Conservation (phyloP, 805 yeast genomes). For the Suhomyces canberraensis region DNA sequence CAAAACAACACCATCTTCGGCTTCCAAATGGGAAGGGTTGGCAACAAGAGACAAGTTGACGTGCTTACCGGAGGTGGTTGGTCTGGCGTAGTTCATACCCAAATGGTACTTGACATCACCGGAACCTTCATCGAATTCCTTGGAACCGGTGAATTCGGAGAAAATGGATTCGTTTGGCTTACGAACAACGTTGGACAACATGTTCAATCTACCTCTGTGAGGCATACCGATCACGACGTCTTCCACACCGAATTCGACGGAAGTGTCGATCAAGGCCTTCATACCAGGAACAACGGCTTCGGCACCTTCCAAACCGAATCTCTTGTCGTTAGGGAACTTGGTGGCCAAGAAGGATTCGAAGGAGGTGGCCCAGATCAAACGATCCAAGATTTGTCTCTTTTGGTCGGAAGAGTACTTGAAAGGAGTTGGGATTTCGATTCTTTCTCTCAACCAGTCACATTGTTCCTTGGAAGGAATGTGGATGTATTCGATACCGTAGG, state of each 20-base stretch:
- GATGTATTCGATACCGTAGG: constrained; percentile 92
- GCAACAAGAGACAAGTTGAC: constrained; percentile 96
- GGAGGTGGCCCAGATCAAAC: constrained; percentile 93
- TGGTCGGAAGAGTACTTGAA: constrained; percentile 80
- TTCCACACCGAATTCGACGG: constrained; percentile 90
- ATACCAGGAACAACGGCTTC: constrained; percentile 96
- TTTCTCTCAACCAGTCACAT: constrained; percentile 98
- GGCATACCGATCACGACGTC: constrained; percentile 99
- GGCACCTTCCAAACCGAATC: constrained; percentile 98
- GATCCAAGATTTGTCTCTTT: constrained; percentile 93
- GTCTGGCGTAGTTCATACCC: constrained; percentile 99
- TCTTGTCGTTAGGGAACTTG: constrained; percentile 96
- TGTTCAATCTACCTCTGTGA: constrained; percentile 97
- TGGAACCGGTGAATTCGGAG: constrained; percentile 91
- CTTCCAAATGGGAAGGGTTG: constrained; percentile 98
- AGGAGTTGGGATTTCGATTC: constrained; percentile 89
- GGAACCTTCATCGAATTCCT: constrained; percentile 90
- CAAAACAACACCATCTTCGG: constrained; percentile 97
- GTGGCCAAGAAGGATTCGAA: constrained; percentile 91
- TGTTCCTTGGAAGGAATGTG: constrained; percentile 94
- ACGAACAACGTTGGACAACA: constrained; percentile 96
- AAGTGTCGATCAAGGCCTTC: constrained; percentile 89
- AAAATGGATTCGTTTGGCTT: constrained; percentile 98
- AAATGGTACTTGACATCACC: constrained; percentile 99
- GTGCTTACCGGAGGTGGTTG: constrained; percentile 96